Conservation (phyloP, 2,329 filamentous ascomycete species). For the Zopfia rhizophila region DNA sequence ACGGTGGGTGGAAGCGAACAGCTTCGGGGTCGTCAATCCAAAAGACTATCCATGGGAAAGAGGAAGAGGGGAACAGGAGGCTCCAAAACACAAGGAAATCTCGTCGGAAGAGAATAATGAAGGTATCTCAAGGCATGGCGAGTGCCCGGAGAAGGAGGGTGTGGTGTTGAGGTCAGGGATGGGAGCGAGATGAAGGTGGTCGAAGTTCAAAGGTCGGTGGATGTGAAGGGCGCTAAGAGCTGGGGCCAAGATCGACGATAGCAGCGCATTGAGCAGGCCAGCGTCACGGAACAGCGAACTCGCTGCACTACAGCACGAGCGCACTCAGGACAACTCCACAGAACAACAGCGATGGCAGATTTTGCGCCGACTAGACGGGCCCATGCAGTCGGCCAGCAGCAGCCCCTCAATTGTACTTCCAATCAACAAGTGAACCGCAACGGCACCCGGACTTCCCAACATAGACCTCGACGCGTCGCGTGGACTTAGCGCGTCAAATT, state of each 20-base stretch:
- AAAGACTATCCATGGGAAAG: constrained; percentile 9
- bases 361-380: constrained; percentile 1
- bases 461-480: constrained; percentile 31
- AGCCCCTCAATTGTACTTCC: constrained; percentile 13
- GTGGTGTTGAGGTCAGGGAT: constrained; percentile 23
- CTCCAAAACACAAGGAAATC: constrained; percentile 36
- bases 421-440: constrained; percentile 15
- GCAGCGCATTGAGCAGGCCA: too few species aligned
- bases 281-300: too few species aligned
- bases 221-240: neutral
- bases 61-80: constrained; percentile 21
- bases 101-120: constrained; percentile 26
- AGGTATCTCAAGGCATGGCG: constrained; percentile 35
- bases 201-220: constrained; percentile 13
- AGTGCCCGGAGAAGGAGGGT: constrained; percentile 28
- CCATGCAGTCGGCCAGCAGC: constrained; percentile 10
- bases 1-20: constrained; percentile 13
- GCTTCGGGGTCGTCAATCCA: constrained; percentile 12
- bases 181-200: constrained; percentile 13
- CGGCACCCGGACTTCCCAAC: too few species aligned
- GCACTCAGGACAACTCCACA: neutral
- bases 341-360: neutral
- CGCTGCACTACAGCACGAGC: constrained; percentile 1
- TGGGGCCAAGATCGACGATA: constrained; percentile 4
- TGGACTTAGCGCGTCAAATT: too few species aligned